Percentiles rank a stretch among this genome's conserved stretches.
phyloP scores from a whole-genome alignment of 495 filamentous ascomycete species.

The Neurospora sp. region DNA sequence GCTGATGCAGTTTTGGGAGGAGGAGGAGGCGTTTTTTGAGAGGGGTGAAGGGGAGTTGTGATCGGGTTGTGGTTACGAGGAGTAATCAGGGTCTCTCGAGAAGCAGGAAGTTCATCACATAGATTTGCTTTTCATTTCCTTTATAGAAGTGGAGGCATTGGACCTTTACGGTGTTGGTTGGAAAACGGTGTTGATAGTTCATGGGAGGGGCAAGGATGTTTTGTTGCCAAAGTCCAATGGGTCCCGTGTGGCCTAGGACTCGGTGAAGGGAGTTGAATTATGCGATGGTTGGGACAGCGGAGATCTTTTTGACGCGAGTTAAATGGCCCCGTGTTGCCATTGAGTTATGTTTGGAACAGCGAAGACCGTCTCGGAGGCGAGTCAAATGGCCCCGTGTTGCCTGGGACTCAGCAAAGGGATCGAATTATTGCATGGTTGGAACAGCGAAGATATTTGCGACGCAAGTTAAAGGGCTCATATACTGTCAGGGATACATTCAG shows the following conservation, averaged over 20 bases:
- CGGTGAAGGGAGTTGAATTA: neutral
- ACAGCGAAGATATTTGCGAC: neutral
- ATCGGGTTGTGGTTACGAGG: neutral
- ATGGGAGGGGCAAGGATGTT: neutral
- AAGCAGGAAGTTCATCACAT: neutral
- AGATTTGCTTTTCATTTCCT: neutral
- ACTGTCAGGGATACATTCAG: neutral
- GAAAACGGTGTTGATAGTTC: neutral
- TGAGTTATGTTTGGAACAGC: neutral
- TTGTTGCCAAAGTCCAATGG: neutral
- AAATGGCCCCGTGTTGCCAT: neutral
- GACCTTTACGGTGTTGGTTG: neutral
- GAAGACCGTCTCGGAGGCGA: neutral
- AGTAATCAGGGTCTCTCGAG: neutral
- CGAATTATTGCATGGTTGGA: neutral
- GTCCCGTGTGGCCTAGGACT: neutral
- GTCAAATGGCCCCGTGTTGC: neutral
- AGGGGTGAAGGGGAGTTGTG: neutral
- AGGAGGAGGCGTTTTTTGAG: neutral
- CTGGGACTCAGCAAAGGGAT: neutral
- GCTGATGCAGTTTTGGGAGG: neutral
- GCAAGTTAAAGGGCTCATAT: neutral
- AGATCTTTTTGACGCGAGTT: neutral
- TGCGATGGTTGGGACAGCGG: neutral
- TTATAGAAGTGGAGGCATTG: neutral